Conservation (phyloP, 176 grass and related monocot genomes). For the maize (Zea mays) region DNA sequence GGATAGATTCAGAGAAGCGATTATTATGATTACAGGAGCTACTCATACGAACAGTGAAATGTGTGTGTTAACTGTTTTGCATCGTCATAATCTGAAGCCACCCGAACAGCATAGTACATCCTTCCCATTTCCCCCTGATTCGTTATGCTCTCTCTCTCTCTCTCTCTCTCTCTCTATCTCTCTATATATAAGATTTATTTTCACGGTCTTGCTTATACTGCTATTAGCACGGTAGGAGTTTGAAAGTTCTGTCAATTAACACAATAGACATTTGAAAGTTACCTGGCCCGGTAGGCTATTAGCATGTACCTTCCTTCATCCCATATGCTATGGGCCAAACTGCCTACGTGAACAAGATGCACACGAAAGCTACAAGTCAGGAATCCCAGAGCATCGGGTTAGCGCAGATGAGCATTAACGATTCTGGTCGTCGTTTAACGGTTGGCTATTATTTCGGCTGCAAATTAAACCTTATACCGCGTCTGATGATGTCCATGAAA, state of each 20-base stretch:
- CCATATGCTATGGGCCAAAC: not conserved
- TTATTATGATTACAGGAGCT: not conserved
- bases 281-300: slow-evolving; percentile 14
- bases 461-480: not conserved
- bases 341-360: not conserved
- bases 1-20: not conserved
- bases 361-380: not conserved
- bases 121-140: not conserved
- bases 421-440: not conserved
- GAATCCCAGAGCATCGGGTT: not conserved
- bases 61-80: not conserved
- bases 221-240: slow-evolving; percentile 11
- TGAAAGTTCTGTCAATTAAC: not conserved
- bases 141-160: not conserved
- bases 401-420: not conserved
- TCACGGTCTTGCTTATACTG: not conserved
- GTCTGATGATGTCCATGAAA: slow-evolving; percentile 17
- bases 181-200: no score
- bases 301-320: not conserved
- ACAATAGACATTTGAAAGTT: not conserved
- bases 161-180: not conserved
- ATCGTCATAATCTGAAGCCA: not conserved
- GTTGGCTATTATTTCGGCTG: not conserved
- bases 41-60: not conserved
- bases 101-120: not conserved